Conservation (phyloP, 2,329 filamentous ascomycete genomes). For the Ophiostoma perfectum region DNA sequence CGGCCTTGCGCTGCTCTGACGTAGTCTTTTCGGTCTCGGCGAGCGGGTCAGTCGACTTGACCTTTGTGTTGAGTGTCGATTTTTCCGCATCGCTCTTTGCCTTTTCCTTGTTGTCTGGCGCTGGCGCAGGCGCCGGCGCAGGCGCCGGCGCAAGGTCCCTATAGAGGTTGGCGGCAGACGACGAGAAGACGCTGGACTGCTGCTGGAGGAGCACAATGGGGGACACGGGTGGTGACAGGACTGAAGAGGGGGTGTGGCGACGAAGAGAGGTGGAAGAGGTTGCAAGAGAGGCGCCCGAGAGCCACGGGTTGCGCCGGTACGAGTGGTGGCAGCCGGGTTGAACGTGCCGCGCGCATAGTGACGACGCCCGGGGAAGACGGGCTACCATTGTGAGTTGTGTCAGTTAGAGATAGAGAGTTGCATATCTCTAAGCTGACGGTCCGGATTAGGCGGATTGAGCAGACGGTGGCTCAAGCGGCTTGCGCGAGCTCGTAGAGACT, state of each 20-base stretch:
- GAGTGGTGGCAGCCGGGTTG: conserved; percentile 16
- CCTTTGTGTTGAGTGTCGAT: not conserved
- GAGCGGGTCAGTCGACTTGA: conserved; percentile 46
- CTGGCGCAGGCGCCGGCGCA: not conserved
- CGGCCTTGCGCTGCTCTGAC: conserved; percentile 88
- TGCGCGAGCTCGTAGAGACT: not conserved
- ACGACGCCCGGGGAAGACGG: conserved; percentile 23
- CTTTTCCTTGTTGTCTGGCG: not conserved
- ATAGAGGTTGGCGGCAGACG: not conserved
- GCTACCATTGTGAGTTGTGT: conserved; percentile 21
- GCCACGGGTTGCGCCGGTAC: not conserved
- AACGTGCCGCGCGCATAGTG: conserved; percentile 22
- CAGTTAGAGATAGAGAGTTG: not conserved
- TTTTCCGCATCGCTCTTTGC: conserved; percentile 6
- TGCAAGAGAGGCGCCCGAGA: not conserved
- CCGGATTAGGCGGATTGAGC: too few species aligned
- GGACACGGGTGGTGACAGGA: not conserved
- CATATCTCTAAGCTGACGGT: not conserved
- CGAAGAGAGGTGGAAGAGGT: conserved; percentile 16
- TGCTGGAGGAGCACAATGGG: not conserved
- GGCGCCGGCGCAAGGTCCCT: conserved; percentile 2
- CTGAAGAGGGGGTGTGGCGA: not conserved
- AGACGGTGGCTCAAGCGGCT: too few species aligned
- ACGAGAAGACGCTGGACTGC: not conserved
- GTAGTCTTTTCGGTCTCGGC: conserved; percentile 62